phyloP scores from a whole-genome alignment of 257 asterid genomes.

The Scutellaria baicalensis region DNA sequence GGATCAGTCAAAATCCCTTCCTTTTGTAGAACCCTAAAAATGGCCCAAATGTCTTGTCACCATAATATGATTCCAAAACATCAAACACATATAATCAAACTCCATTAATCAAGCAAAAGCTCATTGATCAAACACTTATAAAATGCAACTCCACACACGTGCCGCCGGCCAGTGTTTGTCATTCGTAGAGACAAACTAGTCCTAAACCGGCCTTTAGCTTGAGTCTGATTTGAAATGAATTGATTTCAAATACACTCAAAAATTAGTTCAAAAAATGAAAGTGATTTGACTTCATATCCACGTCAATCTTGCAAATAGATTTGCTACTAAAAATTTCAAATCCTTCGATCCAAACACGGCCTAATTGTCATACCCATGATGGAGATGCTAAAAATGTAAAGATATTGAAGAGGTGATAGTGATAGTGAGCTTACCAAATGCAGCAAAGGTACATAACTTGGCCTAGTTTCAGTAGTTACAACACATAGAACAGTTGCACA shows the following conservation, averaged over 20 bases:
- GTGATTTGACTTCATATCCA: no score
- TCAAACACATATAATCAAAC: no score
- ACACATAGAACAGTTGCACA: background rate
- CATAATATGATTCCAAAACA: no score
- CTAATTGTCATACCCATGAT: background rate
- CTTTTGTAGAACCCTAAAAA: conserved; percentile 10
- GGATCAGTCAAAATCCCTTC: conserved; percentile 11
- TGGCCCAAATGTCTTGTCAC: conserved; percentile 1
- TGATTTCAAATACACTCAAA: no score
- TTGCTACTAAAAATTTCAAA: background rate
- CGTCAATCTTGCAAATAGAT: no score
- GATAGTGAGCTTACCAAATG: conserved; percentile 17
- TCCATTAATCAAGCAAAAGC: no score
- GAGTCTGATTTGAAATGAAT: no score
- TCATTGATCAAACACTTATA: no score
- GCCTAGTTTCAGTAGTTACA: no score
- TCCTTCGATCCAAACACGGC: background rate
- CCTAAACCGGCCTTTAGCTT: no score
- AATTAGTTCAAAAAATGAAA: no score
- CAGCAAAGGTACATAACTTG: background rate
- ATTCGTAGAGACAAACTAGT: background rate
- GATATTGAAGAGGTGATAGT: conserved; percentile 1
- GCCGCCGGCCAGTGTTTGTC: background rate
- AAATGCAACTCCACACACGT: no score
- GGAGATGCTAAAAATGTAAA: background rate